Evolutionary conservation across 164 flowering plant genomes (phyloP).

Genomic region (Litsea cubeba): DNA sequence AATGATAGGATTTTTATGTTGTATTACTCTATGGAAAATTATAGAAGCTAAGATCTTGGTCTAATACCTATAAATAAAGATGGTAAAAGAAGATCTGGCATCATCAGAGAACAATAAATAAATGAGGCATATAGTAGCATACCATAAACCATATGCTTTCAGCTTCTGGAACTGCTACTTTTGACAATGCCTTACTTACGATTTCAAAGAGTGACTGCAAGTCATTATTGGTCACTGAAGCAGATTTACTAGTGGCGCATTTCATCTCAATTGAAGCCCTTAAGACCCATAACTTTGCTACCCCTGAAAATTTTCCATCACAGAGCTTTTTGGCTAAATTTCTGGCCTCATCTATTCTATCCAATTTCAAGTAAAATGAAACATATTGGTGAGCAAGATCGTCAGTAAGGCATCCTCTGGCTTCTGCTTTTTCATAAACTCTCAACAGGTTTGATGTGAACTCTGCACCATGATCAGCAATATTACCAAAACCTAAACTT

Average conservation of each 20-base stretch:
- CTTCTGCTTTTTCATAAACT: conserved; percentile 67
- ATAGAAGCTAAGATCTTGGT: too few species aligned
- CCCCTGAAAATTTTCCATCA: conserved; percentile 36
- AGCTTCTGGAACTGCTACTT: conserved; percentile 51
- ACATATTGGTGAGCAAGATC: conserved; percentile 79
- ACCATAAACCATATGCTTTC: conserved; percentile 89
- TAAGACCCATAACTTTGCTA: conserved; percentile 51
- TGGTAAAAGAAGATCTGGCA: neutral
- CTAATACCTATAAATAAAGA: too few species aligned
- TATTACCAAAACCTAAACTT: conserved; percentile 11
- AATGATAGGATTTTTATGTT: too few species aligned
- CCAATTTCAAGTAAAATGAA: conserved; percentile 50
- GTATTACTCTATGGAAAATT: too few species aligned
- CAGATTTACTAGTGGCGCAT: conserved; percentile 31
- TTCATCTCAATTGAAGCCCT: conserved; percentile 60
- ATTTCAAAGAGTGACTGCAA: conserved; percentile 47
- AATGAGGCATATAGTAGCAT: conserved; percentile 18
- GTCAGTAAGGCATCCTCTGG: conserved; percentile 56
- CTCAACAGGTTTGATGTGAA: conserved; percentile 38
- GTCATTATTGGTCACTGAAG: conserved; percentile 43
- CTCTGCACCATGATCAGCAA: conserved; percentile 16
- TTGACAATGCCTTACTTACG: conserved; percentile 35
- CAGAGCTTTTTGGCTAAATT: conserved; percentile 57
- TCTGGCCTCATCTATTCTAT: conserved; percentile 61
- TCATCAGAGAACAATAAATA: neutral